Conservation (phyloP, 805 yeast genomes). For the Babjeviella inositovora region DNA sequence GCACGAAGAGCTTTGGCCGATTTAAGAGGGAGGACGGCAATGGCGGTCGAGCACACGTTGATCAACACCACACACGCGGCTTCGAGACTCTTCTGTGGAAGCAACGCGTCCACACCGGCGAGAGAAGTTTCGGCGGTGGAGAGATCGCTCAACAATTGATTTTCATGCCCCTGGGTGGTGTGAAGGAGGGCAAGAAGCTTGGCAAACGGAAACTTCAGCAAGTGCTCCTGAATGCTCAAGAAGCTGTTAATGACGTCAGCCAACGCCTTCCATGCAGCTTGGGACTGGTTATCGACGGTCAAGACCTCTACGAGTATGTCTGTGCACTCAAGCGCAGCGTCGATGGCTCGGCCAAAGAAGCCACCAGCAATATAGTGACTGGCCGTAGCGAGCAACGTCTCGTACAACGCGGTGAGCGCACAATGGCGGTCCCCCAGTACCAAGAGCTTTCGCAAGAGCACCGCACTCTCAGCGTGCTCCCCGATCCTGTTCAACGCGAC, state of each 20-base stretch:
- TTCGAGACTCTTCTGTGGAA: no score
- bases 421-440: slow-evolving; percentile 22
- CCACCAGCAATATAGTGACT: slow-evolving; percentile 37
- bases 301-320: slow-evolving; percentile 21
- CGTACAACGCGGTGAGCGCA: slow-evolving; percentile 35
- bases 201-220: slow-evolving; percentile 31
- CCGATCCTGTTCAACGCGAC: slow-evolving; percentile 45
- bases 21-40: slow-evolving; percentile 15
- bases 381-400: slow-evolving; percentile 40
- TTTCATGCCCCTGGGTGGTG: slow-evolving; percentile 3
- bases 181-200: slow-evolving; percentile 10
- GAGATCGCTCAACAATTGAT: no score
- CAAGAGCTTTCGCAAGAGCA: slow-evolving; percentile 23
- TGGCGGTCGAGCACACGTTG: slow-evolving; percentile 27
- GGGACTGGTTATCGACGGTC: slow-evolving; percentile 17
- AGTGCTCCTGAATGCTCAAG: slow-evolving; percentile 35
- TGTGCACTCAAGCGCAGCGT: slow-evolving; percentile 27
- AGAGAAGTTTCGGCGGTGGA: no score
- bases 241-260: slow-evolving; percentile 40
- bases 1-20: slow-evolving; percentile 35
- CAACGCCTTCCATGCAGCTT: slow-evolving; percentile 50
- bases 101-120: no score
- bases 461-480: slow-evolving; percentile 47
- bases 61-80: slow-evolving; percentile 22
- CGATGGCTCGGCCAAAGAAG: slow-evolving; percentile 48